Evolutionary conservation across 1,139 yeast species (phyloP), one percentile per base, ranked within the genome.

Genomic region (Pichia sp.): DNA sequence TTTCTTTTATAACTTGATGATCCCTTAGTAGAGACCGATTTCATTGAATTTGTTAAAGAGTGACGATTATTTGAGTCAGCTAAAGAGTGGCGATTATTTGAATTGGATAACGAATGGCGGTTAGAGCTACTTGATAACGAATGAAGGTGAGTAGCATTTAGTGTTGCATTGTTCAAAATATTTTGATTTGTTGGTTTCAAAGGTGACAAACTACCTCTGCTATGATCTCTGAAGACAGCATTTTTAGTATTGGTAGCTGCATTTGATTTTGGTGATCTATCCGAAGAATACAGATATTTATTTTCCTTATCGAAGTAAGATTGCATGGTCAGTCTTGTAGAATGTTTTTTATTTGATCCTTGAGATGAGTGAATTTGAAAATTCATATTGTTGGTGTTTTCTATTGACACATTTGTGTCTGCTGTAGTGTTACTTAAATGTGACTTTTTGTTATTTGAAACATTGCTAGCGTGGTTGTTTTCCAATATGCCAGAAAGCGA

Each of bases 401-500:
- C 22, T 2, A 15, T 2, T 5, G 36, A 16, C 2, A 7, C 36
- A 32, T 9, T 18, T 16, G 20, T 32, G 15, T 18, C 36, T 16
- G 9, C 7, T 25, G 5, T 8, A 32, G 18, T 18, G 18, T 18
- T 18, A 32, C 15, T 32, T 32, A 22, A 32, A 32, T 9, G 36
- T 32, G 18, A 11, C 4, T 32, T 32, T 32, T 32, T 18, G 5
- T 32, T n/a, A 16, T 20, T 9, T 32, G 16, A 22, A 25, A 39
- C 15, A 39, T 30, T 12, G 37, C 9, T 23, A 35, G 16, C 12
- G 42, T 32, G 20, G 42, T 18, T 18, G 39, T 24, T 35, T 11
- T 46, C 47, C 25, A 77, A 13, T n/a, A 45, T 15, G 7, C 41
- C 43, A 8, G 46, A 39, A n/a, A 48, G 24, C 2, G 51, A 42